Conservation (phyloP, 129 eudicot genomes). For the Flaveria trinervia region DNA sequence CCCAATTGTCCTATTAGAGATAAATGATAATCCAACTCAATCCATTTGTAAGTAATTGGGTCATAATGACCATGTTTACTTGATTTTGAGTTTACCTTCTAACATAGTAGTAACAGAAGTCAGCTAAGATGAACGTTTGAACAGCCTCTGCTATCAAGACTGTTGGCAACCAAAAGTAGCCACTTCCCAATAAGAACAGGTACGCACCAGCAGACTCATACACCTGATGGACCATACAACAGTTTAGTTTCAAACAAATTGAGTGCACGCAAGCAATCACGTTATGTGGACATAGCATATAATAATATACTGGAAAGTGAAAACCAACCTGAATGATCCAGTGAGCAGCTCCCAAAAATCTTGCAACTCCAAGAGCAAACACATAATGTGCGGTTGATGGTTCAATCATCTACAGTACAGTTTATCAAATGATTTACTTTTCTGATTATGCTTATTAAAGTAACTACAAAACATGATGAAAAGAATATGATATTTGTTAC, state of each 20-base stretch:
- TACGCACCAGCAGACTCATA: conserved; percentile 71
- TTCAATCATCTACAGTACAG: conserved; percentile 65
- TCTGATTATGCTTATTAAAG: not conserved
- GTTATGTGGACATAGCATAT: not conserved
- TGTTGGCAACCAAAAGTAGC: conserved; percentile 71
- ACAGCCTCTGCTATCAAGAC: conserved; percentile 68
- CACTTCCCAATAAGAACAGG: conserved; percentile 60
- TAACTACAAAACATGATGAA: not conserved
- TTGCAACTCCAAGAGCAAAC: conserved; percentile 86
- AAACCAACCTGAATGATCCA: conserved; percentile 78
- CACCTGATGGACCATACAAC: not conserved
- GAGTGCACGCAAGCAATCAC: not conserved
- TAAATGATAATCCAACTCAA: not conserved
- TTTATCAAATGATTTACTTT: not conserved
- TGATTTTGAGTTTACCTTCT: conserved; percentile 52
- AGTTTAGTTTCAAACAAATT: not conserved
- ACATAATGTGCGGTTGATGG: conserved; percentile 93
- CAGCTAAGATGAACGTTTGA: conserved; percentile 93
- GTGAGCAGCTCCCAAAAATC: conserved; percentile 89
- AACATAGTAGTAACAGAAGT: conserved; percentile 89
- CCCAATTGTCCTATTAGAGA: not conserved
- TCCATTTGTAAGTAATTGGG: not conserved
- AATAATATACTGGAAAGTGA: not conserved
- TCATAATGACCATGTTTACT: not conserved
- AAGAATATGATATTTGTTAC: not conserved